Evolutionary conservation across 2,329 filamentous ascomycete species (phyloP).

Genomic region (Harringtonia aguacate): DNA sequence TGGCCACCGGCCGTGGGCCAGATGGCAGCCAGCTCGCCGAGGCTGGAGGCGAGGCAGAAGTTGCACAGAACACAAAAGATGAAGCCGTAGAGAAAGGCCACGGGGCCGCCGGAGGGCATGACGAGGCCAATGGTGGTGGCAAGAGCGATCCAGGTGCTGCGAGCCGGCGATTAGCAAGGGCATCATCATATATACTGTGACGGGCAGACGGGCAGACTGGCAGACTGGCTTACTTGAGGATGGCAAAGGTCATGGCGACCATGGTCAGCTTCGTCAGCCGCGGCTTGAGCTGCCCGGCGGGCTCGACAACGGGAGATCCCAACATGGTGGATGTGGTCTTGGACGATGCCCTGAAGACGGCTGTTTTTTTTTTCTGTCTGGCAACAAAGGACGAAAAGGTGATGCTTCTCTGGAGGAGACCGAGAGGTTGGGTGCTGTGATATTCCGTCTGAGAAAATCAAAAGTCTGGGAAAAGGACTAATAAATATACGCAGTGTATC

Average conservation of each 20-base stretch:
- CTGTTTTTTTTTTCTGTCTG: too few species aligned
- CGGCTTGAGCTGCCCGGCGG: neutral
- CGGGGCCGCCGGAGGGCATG: constrained; percentile 41
- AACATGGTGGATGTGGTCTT: too few species aligned
- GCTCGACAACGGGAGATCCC: too few species aligned
- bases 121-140: neutral
- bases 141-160: neutral
- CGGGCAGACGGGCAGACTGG: neutral
- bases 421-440: too few species aligned
- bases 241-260: neutral
- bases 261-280: neutral
- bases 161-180: neutral
- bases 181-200: too few species aligned
- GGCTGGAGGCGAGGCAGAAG: constrained; percentile 54
- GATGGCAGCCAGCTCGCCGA: constrained; percentile 44
- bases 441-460: too few species aligned
- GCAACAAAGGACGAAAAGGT: too few species aligned
- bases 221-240: neutral
- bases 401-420: too few species aligned
- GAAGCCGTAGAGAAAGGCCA: constrained; percentile 66
- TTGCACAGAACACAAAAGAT: constrained; percentile 58
- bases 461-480: too few species aligned
- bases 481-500: too few species aligned
- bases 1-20: constrained; percentile 52
- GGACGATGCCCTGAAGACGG: too few species aligned